Base-by-base conservation (phyloP, 2,329 filamentous ascomycete genomes). In the Aspergillus vadensis region DNA sequence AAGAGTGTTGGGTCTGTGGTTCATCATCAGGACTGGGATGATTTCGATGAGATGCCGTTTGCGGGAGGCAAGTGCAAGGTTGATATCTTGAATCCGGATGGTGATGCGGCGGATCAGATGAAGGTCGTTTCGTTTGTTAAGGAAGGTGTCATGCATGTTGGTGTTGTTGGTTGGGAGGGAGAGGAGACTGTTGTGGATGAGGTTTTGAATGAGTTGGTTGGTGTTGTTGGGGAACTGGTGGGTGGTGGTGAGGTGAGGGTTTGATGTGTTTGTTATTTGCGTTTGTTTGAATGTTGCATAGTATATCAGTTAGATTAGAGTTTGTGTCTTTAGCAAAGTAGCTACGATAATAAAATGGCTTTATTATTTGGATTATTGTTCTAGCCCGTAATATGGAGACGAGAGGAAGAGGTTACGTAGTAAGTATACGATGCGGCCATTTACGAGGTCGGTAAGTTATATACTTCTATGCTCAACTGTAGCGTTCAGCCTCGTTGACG, bases 1-100 rank as follows among this genome's bases (percentile, higher is more conserved):
- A 66, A 73, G 52, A 23, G 56, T 84, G 80, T 85, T 65, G 83
- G 85, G 67, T 82, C 83, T 0, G 80, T 86, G 1, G 83, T 86
- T 12, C 73, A 75, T 53, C 84, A 86, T 71, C 84, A 86, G 71
- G 84, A 85, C 65, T 84, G 85, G 48, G 82, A 84, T 57, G 85
- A 87, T 68, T 85, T 87, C n/a, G 85, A 88, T 67, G 78, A 75
- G 25, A 78, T 76, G 73, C 67, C 71, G 23, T 76, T 77, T 52
- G 71, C 70, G 0, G 71, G 67, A 2, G 64, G 65, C 2, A 64
- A 57, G 50, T 80, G 75, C 67, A 75, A 76, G 43, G 81, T 86
- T 64, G 86, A 87, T 72, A 88, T 86, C 10, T 69, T 84, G 15
- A 87, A 86, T 67, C 83, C 86, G 2, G 82, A 86, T 66, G 78